Conservation (phyloP, 23 red algal genomes). For the Cyanidium caldarium region DNA sequence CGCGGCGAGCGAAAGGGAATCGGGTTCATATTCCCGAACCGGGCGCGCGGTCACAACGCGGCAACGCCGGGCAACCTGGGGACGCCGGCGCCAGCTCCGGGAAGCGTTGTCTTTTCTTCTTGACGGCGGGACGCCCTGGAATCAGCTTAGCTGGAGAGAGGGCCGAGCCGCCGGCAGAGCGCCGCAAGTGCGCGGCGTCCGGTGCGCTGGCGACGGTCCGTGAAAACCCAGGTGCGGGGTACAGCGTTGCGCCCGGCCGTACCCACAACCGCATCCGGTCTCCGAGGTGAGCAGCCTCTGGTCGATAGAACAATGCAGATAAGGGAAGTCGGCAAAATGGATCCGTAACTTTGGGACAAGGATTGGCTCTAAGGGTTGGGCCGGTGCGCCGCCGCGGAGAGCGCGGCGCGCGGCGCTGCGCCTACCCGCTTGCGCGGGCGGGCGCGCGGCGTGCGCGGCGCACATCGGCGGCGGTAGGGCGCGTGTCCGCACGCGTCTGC, state of each 20-base stretch:
- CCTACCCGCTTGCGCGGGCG: conserved; percentile 8
- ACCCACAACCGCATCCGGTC: conserved; percentile 71
- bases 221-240: conserved; percentile 35
- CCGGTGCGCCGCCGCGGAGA: background rate
- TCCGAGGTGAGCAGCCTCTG: conserved; percentile 63
- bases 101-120: conserved; percentile 51
- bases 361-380: conserved; percentile 37
- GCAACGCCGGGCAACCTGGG: conserved; percentile 29
- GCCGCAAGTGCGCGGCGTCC: conserved; percentile 26
- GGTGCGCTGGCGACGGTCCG: conserved; percentile 39
- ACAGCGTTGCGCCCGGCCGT: conserved; percentile 26
- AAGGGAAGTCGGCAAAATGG: conserved; percentile 37
- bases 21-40: conserved; percentile 67
- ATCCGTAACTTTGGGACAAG: conserved; percentile 36
- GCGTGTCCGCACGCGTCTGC: background rate
- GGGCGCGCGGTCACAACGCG: conserved; percentile 25
- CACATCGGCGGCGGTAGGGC: background rate
- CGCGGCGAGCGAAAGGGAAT: conserved; percentile 56
- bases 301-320: conserved; percentile 30
- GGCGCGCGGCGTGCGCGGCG: background rate
- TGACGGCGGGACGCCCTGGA: conserved; percentile 41
- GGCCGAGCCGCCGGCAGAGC: conserved; percentile 23
- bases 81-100: conserved; percentile 30
- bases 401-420: background rate
- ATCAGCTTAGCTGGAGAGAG: conserved; percentile 67